Evolutionary conservation across 352 stramenopile species (phyloP), one percentile per base, ranked within the genome.

Genomic region (Peronospora farinosa): DNA sequence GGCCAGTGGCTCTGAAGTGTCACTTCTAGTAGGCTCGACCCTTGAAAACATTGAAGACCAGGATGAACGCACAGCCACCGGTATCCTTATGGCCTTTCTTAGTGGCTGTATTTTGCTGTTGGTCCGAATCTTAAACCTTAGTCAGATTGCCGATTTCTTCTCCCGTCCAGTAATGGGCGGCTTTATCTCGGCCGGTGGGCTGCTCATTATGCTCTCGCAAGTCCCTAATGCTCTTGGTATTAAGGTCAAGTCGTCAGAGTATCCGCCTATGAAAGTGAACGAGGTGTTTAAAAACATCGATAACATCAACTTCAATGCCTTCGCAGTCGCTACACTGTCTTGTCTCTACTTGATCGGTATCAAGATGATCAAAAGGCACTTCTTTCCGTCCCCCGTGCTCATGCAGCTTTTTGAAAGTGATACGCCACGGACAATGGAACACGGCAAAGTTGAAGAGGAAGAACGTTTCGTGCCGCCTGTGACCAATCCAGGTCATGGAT

Each of bases 101-200:
- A 60, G 36, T 49, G 51, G 51, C 30, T 43, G 28, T 19, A 54
- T 60, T 16, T 23, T 60, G 15, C 37, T 60, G 2, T 11, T 60
- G 2, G 27, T 60, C 4, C 43, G 51, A 21, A 39, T 60, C 9
- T 17, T 54, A 7, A 48, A 49, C 13, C 43, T 60, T 19, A 60
- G 51, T 33, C 51, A 54, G 25, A 48, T 60, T 11, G 51, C 51
- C 19, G 51, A 59, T 38, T 59, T 59, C 23, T 59, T 59, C 30
- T 60, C 42, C 2, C 51, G 51, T 32, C 43, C 51, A 30, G 51
- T 60, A 25, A 58, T 59, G 41, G 42, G 51, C 19, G 51, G 51
- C 35, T 52, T 59, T 36, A 58, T 58, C 30, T 59, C 51, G 21
- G 51, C 51, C 7, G 51, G 51, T 17, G 51, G 51, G 0, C 28